Evolutionary conservation across 257 asterid genomes (phyloP).

Genomic region (Ehretia macrophylla): DNA sequence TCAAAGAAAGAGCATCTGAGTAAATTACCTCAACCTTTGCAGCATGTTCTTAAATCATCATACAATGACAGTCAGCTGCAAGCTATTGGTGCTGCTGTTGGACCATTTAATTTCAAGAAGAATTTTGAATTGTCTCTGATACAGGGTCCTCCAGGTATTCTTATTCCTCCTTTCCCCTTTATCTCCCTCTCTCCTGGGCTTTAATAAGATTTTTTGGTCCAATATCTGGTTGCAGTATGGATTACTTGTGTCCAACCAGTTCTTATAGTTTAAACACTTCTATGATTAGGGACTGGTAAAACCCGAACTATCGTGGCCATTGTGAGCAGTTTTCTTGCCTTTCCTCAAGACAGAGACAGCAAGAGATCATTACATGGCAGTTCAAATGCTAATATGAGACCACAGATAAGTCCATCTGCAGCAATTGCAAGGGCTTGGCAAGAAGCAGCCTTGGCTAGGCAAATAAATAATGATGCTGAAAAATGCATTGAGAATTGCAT

Average conservation of each 20-base stretch:
- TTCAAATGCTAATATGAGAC: slow-evolving; percentile 33
- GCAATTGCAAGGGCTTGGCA: slow-evolving; percentile 98
- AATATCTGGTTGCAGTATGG: slow-evolving; percentile 7
- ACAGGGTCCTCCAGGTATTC: slow-evolving; percentile 99
- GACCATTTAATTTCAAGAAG: slow-evolving; percentile 54
- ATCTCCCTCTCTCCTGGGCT: slow-evolving; percentile 4
- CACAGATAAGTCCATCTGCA: slow-evolving; percentile 61
- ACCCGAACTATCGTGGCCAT: slow-evolving; percentile 90
- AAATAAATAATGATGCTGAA: slow-evolving; percentile 47
- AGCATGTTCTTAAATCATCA: slow-evolving; percentile 61
- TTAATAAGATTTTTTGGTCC: background rate
- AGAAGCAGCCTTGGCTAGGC: slow-evolving; percentile 93
- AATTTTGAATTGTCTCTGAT: slow-evolving; percentile 75
- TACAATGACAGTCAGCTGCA: slow-evolving; percentile 82
- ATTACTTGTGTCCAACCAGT: slow-evolving; percentile 1
- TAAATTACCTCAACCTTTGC: slow-evolving; percentile 59
- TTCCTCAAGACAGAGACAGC: slow-evolving; percentile 45
- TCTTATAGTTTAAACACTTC: slow-evolving; percentile 14
- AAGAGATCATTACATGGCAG: slow-evolving; percentile 40
- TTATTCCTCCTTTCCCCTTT: slow-evolving; percentile 7
- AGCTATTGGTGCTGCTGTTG: slow-evolving; percentile 76
- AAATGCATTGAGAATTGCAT: slow-evolving; percentile 37
- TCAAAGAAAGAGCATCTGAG: slow-evolving; percentile 41
- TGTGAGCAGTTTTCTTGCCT: slow-evolving; percentile 77
- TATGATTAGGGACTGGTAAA: slow-evolving; percentile 81